These are phyloP conservation scores for Bothia castanella DNA, from an alignment of 1,284 basidiomycete genomes.

Conservation along the genomic window DNA sequence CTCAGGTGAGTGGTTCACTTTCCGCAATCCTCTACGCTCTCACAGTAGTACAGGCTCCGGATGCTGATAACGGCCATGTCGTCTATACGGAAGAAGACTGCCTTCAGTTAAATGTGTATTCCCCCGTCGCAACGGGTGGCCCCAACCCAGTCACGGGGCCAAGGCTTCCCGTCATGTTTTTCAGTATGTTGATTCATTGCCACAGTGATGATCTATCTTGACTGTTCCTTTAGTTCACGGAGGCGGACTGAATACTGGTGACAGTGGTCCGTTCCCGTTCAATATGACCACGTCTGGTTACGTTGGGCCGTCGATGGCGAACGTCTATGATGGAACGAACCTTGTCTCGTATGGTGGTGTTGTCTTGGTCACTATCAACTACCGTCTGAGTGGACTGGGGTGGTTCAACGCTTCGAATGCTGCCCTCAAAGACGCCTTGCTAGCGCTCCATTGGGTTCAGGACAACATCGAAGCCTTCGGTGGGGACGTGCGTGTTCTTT, in stretches of 20 bases:
- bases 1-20: conserved; percentile 5
- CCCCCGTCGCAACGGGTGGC: conserved; percentile 2
- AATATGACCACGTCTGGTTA: conserved; percentile 17
- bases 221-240: conserved; percentile 12
- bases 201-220: background rate
- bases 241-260: conserved; percentile 13
- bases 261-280: conserved; percentile 11
- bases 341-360: conserved; percentile 23
- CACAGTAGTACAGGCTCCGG: conserved; percentile 2
- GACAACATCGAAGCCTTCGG: conserved; percentile 29
- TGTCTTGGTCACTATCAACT: conserved; percentile 38
- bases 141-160: background rate
- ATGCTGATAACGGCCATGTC: conserved; percentile 10
- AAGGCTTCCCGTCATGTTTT: conserved; percentile 21
- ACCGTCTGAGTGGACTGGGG: conserved; percentile 26
- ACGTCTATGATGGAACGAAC: conserved; percentile 22
- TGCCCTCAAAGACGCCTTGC: conserved; percentile 21
- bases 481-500: conserved; percentile 13
- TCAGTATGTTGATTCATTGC: conserved; percentile 4
- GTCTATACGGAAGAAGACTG: conserved; percentile 15
- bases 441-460: conserved; percentile 30
- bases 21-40: background rate
- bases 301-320: conserved; percentile 17
- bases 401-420: conserved; percentile 26
- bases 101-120: conserved; percentile 19